These are phyloP conservation scores for Prunus salicina DNA, from an alignment of 306 rosid genomes.

Conservation along the genomic window DNA sequence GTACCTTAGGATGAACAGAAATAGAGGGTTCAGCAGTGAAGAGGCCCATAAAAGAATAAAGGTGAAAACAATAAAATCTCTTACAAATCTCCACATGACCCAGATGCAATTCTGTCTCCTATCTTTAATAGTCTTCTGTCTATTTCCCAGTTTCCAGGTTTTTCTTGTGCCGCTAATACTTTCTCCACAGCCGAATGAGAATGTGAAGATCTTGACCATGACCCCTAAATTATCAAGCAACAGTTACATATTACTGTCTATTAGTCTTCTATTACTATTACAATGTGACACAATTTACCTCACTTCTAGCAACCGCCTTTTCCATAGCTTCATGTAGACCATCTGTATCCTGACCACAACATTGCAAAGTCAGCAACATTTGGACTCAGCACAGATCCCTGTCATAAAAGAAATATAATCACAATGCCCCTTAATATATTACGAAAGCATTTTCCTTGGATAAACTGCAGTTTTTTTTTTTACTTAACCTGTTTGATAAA, in stretches of 20 bases:
- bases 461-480: not conserved
- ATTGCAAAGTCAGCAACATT: slow-evolving; percentile 85
- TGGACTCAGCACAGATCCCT: slow-evolving; percentile 66
- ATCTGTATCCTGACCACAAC: slow-evolving; percentile 94
- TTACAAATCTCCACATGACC: slow-evolving; percentile 98
- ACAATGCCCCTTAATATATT: slow-evolving; percentile 51
- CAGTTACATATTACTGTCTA: not conserved
- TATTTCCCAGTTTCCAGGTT: slow-evolving; percentile 85
- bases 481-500: not conserved
- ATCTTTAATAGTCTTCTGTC: slow-evolving; percentile 83
- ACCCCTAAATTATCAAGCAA: slow-evolving; percentile 60
- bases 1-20: slow-evolving; percentile 45
- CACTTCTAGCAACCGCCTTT: slow-evolving; percentile 79
- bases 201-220: slow-evolving; percentile 82
- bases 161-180: slow-evolving; percentile 47
- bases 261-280: slow-evolving; percentile 6
- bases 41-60: not conserved
- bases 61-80: slow-evolving; percentile 31
- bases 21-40: slow-evolving; percentile 18
- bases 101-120: slow-evolving; percentile 90
- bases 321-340: slow-evolving; percentile 87
- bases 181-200: slow-evolving; percentile 62
- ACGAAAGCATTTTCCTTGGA: slow-evolving; percentile 36
- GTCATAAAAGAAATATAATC: slow-evolving; percentile 57
- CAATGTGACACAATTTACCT: slow-evolving; percentile 50